Evolutionary conservation across 345 rosid genomes (phyloP).

Genomic region (rapeseed (Brassica napus)): Da-Ae NC_063442.1:41754501-41755000

Average conservation of each 20-base stretch:
- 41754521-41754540: conserved; percentile 48
- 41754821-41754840: conserved; percentile 46
- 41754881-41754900: conserved; percentile 47
- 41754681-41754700: conserved; percentile 62
- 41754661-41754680: conserved; percentile 72
- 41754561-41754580: conserved; percentile 56
- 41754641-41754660: conserved; percentile 49
- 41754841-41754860: conserved; percentile 68
- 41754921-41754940: conserved; percentile 70
- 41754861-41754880: conserved; percentile 52
- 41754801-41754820: conserved; percentile 44
- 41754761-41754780: conserved; percentile 56
- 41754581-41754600: conserved; percentile 53
- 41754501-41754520: conserved; percentile 39
- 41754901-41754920: conserved; percentile 50
- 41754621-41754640: conserved; percentile 66
- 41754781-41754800: conserved; percentile 70
- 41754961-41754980: conserved; percentile 77
- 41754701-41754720: conserved; percentile 54
- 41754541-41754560: conserved; percentile 45
- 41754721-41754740: conserved; percentile 49
- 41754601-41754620: conserved; percentile 63
- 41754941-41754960: conserved; percentile 74
- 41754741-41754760: conserved; percentile 57
- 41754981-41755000: conserved; percentile 53